A percentile compares a stretch with the other conserved stretches of the same genome.
Conservation (phyloP, 2,329 filamentous ascomycete genomes). For the Macrophomina pseudophaseolina region DNA sequence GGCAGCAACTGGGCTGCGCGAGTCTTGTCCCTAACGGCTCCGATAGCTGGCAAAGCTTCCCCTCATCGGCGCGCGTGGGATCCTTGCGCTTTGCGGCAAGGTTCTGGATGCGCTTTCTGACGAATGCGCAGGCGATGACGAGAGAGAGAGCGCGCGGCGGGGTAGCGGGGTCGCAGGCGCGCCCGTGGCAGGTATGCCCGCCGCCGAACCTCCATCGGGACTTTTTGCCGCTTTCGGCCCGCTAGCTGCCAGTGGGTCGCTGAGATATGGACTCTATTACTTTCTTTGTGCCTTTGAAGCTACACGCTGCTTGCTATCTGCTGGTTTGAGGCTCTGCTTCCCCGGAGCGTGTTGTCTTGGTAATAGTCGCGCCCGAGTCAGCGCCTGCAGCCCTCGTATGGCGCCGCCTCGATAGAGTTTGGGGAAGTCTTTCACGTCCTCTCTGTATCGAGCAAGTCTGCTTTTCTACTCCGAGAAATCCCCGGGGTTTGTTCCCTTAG, state of each 20-base stretch:
- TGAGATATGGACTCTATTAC: conserved; percentile 10
- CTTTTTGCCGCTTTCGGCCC: conserved; percentile 19
- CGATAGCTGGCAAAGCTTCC: conserved; percentile 19
- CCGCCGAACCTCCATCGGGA: conserved; percentile 6
- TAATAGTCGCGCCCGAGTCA: not conserved
- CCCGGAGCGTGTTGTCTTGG: not conserved
- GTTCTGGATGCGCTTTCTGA: conserved; percentile 16
- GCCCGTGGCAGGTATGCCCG: conserved; percentile 9
- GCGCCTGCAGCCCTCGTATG: not conserved
- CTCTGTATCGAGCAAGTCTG: conserved; percentile 9
- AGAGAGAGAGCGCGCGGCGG: conserved; percentile 3
- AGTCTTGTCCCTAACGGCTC: conserved; percentile 5
- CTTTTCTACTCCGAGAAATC: conserved; percentile 2
- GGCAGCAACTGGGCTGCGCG: not conserved
- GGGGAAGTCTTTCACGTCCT: conserved; percentile 10
- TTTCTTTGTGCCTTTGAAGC: not conserved
- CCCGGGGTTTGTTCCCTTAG: conserved; percentile 3
- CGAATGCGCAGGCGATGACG: conserved; percentile 20
- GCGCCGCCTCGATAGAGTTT: not conserved
- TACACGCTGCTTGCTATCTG: conserved; percentile 5
- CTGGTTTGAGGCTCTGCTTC: conserved; percentile 1
- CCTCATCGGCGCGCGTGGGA: conserved; percentile 7
- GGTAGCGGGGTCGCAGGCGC: conserved; percentile 17
- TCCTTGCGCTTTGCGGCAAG: conserved; percentile 5
- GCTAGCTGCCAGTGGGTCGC: not conserved